These are phyloP conservation scores for Fusarium nelsonii DNA, from an alignment of 2,329 filamentous ascomycete species.

Conservation along the genomic window DNA sequence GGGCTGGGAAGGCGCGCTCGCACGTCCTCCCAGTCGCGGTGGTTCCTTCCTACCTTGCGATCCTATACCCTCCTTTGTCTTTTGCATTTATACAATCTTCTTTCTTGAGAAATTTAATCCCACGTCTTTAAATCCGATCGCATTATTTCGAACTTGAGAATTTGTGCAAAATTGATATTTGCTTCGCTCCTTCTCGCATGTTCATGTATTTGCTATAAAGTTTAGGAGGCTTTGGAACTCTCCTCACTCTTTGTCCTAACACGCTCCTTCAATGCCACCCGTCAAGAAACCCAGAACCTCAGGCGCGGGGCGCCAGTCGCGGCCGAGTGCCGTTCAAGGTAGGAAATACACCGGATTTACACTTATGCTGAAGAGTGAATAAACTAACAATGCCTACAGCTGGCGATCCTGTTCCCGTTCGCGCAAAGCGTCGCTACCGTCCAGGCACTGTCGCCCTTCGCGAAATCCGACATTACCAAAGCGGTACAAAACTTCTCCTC, in stretches of 20 bases:
- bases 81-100: constrained; percentile 11
- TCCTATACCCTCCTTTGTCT: constrained; percentile 4
- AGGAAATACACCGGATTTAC: neutral
- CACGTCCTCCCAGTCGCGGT: constrained; percentile 29
- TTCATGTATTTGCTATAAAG: constrained; percentile 16
- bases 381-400: constrained; percentile 61
- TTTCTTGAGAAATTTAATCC: neutral
- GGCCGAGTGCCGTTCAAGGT: constrained; percentile 60
- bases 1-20: constrained; percentile 44
- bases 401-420: constrained; percentile 77
- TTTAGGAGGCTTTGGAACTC: constrained; percentile 7
- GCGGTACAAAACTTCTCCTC: constrained; percentile 87
- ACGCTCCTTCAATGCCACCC: constrained; percentile 44
- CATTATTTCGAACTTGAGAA: constrained; percentile 23
- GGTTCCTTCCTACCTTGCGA: constrained; percentile 32
- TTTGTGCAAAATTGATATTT: constrained; percentile 18
- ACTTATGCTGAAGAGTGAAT: neutral
- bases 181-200: constrained; percentile 8
- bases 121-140: neutral
- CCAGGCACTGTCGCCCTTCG: constrained; percentile 88
- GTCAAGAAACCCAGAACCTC: constrained; percentile 34
- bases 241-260: neutral
- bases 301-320: constrained; percentile 45
- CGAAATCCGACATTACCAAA: constrained; percentile 93
- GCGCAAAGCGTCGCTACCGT: constrained; percentile 73